Conservation (phyloP, 176 grass and related monocot species). For the Aechmea fasciata region DNA sequence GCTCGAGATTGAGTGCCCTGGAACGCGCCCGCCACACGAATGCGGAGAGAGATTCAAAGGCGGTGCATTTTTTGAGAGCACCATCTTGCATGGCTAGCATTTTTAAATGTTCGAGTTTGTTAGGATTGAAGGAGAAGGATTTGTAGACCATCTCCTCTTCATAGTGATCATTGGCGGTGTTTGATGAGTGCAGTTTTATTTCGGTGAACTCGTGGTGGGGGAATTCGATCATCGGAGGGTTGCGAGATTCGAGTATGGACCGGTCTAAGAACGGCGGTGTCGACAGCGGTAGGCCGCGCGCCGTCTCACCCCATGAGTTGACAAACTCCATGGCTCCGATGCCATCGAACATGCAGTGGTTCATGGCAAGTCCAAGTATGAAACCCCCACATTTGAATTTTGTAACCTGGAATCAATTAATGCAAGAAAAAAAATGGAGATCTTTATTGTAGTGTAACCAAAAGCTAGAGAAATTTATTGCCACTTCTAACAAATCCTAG, state of each 20-base stretch:
- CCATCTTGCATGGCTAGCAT: conserved; percentile 20
- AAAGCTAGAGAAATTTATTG: neutral
- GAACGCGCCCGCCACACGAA: conserved; percentile 62
- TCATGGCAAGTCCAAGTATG: conserved; percentile 58
- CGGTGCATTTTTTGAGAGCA: conserved; percentile 28
- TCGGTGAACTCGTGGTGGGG: conserved; percentile 60
- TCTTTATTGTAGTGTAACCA: neutral
- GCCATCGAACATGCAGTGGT: conserved; percentile 90
- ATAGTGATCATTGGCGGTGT: neutral
- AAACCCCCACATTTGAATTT: conserved; percentile 69
- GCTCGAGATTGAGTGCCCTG: conserved; percentile 29
- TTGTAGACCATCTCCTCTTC: conserved; percentile 33
- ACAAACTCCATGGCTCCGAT: conserved; percentile 77
- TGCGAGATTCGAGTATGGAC: conserved; percentile 35
- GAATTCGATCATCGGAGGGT: conserved; percentile 40
- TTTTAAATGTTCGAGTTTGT: conserved; percentile 35
- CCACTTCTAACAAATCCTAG: neutral
- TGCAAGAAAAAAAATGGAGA: neutral
- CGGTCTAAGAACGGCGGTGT: conserved; percentile 41
- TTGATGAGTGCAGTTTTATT: conserved; percentile 17
- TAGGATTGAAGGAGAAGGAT: conserved; percentile 51
- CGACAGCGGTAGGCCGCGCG: conserved; percentile 28
- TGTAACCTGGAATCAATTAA: conserved; percentile 39
- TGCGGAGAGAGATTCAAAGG: conserved; percentile 52
- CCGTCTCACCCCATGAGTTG: conserved; percentile 73